Percentiles rank a stretch among this genome's conserved stretches.
Conservation (phyloP, 2,329 filamentous ascomycete species). For the Verticillium nubilum region DNA sequence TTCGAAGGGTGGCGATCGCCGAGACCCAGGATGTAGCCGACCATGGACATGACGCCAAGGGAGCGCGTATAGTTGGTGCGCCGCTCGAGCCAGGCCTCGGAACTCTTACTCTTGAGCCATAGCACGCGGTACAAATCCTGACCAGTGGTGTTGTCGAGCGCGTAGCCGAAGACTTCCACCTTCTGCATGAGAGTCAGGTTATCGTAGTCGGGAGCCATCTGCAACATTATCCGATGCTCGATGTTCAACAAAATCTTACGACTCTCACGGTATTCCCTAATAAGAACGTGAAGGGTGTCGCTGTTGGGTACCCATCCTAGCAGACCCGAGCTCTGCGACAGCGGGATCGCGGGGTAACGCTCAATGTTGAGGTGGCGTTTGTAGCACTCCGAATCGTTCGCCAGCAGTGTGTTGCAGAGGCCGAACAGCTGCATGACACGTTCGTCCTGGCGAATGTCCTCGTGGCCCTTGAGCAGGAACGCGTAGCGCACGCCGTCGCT, state of each 20-base stretch:
- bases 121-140: conserved; percentile 97
- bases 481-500: conserved; percentile 85
- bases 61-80: conserved; percentile 99
- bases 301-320: conserved; percentile 97
- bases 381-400: conserved; percentile 91
- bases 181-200: conserved; percentile 99
- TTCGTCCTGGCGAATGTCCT: conserved; percentile 98
- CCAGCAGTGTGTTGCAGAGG: conserved; percentile 89
- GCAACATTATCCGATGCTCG: conserved; percentile 98
- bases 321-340: conserved; percentile 93
- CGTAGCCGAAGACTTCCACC: conserved; percentile 98
- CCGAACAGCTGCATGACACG: conserved; percentile 99
- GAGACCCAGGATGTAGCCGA: conserved; percentile 96
- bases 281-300: conserved; percentile 93
- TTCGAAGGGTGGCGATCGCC: conserved; percentile 98
- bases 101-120: conserved; percentile 98
- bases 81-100: conserved; percentile 93
- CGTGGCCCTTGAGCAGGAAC: conserved; percentile 95
- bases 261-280: conserved; percentile 94
- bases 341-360: conserved; percentile 89
- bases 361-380: conserved; percentile 97
- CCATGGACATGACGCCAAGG: conserved; percentile 99
- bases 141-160: conserved; percentile 96
- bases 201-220: conserved; percentile 99
- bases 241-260: conserved; percentile 98